Evolutionary conservation across 2,329 filamentous ascomycete genomes (phyloP), one percentile per base, ranked within the genome.

Genomic region (Pseudogymnoascus pannorum): DNA sequence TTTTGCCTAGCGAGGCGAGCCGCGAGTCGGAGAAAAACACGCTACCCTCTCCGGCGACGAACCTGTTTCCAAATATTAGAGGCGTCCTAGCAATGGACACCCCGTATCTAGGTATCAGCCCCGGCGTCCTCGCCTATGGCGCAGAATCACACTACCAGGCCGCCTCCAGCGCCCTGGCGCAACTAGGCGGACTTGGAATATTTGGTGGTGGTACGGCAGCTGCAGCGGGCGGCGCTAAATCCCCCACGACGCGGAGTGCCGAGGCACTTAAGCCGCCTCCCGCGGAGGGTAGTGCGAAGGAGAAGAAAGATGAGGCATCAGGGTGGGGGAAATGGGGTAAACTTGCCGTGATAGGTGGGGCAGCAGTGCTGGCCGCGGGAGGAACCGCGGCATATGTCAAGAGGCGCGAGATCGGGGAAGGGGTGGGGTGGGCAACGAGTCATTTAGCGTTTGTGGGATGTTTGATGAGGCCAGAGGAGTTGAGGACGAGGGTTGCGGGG

Each of bases 371-470:
- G 0, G 89, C 87, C 1, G 92, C 89, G 0, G 91, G 90, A 6
- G 88, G 89, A 0, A 90, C 90, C 0, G 92, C 92, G 6, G 89
- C 93, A 9, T 97, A 96, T 77, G 79, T 89, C 68, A 92, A 94
- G 68, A 85, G 91, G 60, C 89, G 95, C 31, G 86, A 91, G 65
- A 84, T 97, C 64, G 84, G 82, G 2, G 81, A 87, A 63, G 89
- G 92, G 6, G 87, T 87, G 77, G 79, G 79, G 8, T 97, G 92
- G 92, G 90, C 90, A 12, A 85, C 88, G 14, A 94, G 90, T 35
- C 94, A 99, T 74, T 84, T 99, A 24, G 90, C 94, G 73, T 99
- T 97, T 69, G 90, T 97, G 1, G 91, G 92, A 2, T 95, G 91
- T 69, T 81, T 99, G 6, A 88, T 89, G 57, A 86, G 90, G n/a